These are phyloP conservation scores for Triticum monococcum DNA, from an alignment of 176 grass and related monocot genomes.

Conservation along the genomic window DNA sequence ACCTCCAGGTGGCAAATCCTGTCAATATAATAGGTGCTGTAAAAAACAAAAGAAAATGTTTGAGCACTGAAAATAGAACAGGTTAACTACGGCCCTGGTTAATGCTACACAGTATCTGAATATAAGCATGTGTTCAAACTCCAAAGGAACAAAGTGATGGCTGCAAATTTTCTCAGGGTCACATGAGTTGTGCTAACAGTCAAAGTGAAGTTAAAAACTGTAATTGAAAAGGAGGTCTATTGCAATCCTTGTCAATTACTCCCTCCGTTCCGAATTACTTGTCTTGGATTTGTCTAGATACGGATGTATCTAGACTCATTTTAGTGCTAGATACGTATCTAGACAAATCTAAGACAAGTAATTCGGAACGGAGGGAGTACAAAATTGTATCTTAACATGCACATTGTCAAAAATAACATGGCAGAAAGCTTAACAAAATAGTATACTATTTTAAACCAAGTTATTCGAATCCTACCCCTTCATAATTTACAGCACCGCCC, in stretches of 20 bases:
- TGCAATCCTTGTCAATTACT: neutral
- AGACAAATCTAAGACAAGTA: too few species aligned
- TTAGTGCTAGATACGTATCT: too few species aligned
- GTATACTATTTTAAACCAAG: neutral
- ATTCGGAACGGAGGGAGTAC: too few species aligned
- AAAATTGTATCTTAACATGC: neutral
- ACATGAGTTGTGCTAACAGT: neutral
- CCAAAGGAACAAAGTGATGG: neutral
- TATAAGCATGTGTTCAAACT: neutral
- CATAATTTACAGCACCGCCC: neutral
- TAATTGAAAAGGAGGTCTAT: neutral
- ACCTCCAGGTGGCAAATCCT: neutral
- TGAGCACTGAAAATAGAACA: neutral
- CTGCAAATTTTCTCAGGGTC: neutral
- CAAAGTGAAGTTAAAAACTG: neutral
- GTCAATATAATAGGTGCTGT: neutral
- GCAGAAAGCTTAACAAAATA: neutral
- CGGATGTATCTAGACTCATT: too few species aligned
- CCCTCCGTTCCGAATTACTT: too few species aligned
- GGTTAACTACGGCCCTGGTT: neutral
- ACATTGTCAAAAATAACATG: neutral
- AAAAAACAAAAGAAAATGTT: neutral
- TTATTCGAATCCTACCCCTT: neutral
- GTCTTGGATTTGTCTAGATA: too few species aligned
- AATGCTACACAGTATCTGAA: neutral